A percentile compares a stretch with the other conserved stretches of the same genome.
These are phyloP conservation scores for Amborella trichopoda DNA, from an alignment of 164 flowering plant species.

Conservation along the genomic window DNA sequence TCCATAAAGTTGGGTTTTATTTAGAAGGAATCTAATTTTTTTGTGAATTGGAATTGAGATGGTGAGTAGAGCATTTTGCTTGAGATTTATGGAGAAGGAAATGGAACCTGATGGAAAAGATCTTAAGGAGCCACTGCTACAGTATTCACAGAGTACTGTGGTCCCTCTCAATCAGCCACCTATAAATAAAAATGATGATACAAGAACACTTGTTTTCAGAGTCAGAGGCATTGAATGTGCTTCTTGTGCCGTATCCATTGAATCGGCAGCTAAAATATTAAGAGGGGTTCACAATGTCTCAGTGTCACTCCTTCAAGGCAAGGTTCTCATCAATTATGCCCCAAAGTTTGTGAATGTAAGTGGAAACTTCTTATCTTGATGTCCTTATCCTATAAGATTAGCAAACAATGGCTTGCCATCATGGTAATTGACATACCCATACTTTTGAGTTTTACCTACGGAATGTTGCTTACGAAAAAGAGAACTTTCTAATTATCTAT, in stretches of 20 bases:
- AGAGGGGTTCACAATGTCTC: conserved; percentile 42
- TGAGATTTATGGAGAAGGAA: conserved; percentile 2
- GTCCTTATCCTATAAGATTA: too few species aligned
- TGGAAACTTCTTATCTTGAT: too few species aligned
- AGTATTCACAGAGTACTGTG: conserved; percentile 18
- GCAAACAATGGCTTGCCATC: too few species aligned
- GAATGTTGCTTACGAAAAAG: too few species aligned
- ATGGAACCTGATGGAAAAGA: conserved; percentile 39
- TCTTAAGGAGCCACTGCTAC: conserved; percentile 52
- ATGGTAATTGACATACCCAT: too few species aligned
- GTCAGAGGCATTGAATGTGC: conserved; percentile 51
- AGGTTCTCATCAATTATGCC: conserved; percentile 42
- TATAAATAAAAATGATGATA: conserved; percentile 13
- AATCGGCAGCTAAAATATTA: conserved; percentile 41
- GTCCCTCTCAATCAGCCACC: conserved; percentile 13
- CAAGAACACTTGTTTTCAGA: conserved; percentile 34
- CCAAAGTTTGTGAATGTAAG: conserved; percentile 58
- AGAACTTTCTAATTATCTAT: too few species aligned
- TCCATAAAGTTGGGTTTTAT: too few species aligned
- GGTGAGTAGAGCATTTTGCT: not conserved
- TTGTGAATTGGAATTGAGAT: too few species aligned
- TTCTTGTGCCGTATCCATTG: conserved; percentile 62
- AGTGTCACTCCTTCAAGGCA: conserved; percentile 76
- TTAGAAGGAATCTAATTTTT: too few species aligned
- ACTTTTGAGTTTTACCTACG: too few species aligned